phyloP scores from a whole-genome alignment of 2,329 filamentous ascomycete genomes.

The Pestalotiopsis sp. region DNA sequence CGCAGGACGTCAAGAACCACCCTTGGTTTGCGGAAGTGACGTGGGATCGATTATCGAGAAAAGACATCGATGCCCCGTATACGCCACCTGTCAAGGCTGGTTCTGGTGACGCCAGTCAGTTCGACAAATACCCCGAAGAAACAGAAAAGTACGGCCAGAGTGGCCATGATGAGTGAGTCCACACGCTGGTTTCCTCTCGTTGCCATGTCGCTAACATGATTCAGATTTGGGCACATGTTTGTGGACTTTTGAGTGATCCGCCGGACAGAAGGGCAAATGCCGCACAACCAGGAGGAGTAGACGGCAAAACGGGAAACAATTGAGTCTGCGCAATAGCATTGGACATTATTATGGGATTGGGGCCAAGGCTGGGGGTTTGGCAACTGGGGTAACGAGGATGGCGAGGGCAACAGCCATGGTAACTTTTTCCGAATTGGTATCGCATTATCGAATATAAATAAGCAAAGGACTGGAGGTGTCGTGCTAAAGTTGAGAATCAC shows the following conservation, averaged over 20 bases:
- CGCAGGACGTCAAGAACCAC: slow-evolving; percentile 92
- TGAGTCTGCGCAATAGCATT: not conserved
- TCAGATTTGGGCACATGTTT: slow-evolving; percentile 75
- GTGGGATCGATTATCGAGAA: slow-evolving; percentile 91
- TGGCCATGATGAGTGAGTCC: slow-evolving; percentile 83
- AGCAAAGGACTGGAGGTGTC: not conserved
- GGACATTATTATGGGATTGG: slow-evolving; percentile 11
- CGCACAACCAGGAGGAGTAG: not conserved
- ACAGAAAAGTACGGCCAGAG: slow-evolving; percentile 84
- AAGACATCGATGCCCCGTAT: slow-evolving; percentile 98
- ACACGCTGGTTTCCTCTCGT: slow-evolving; percentile 8
- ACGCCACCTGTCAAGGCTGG: slow-evolving; percentile 94
- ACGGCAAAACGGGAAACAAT: not conserved
- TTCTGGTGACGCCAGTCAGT: slow-evolving; percentile 93
- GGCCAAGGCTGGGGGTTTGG: not conserved
- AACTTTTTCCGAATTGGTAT: not conserved
- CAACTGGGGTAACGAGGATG: not conserved
- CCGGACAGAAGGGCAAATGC: not conserved
- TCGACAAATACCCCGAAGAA: slow-evolving; percentile 97
- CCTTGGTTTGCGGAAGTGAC: slow-evolving; percentile 97
- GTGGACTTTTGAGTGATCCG: slow-evolving; percentile 65
- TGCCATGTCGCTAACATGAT: not conserved
- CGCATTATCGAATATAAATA: not conserved
- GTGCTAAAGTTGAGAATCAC: not conserved
- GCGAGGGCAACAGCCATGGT: not conserved